Conservation (phyloP, 2,329 filamentous ascomycete genomes). For the Exophiala bonariae region DNA sequence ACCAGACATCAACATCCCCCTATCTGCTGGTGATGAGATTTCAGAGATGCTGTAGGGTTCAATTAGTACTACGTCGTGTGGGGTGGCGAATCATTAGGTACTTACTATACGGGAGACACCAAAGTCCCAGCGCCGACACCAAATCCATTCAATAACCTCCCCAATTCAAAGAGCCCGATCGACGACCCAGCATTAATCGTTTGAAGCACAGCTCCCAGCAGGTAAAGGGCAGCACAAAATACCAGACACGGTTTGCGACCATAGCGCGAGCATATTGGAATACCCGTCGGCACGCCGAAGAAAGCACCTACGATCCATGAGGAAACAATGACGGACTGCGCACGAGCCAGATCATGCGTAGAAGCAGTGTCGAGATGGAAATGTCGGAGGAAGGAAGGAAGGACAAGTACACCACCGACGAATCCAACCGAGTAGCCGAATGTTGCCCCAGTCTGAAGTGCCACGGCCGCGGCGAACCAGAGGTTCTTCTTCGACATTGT, state of each 20-base stretch:
- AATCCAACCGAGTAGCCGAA: slow-evolving; percentile 31
- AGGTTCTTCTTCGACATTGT: slow-evolving; percentile 17
- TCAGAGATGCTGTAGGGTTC: slow-evolving; percentile 11
- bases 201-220: slow-evolving; percentile 13
- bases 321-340: slow-evolving; percentile 16
- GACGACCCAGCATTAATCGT: slow-evolving; percentile 4
- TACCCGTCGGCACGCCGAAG: slow-evolving; percentile 13
- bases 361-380: slow-evolving; percentile 25
- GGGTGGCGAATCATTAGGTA: neutral
- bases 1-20: slow-evolving; percentile 16
- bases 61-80: neutral
- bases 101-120: slow-evolving; percentile 18
- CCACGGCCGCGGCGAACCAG: slow-evolving; percentile 25
- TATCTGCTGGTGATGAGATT: slow-evolving; percentile 9
- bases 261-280: slow-evolving; percentile 13
- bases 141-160: slow-evolving; percentile 17
- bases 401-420: slow-evolving; percentile 28
- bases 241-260: slow-evolving; percentile 13
- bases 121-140: slow-evolving; percentile 20
- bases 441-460: slow-evolving; percentile 23
- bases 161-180: slow-evolving; percentile 13
- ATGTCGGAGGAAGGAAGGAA: slow-evolving; percentile 28
- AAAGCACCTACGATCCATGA: slow-evolving; percentile 18
- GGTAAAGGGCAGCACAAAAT: slow-evolving; percentile 19
- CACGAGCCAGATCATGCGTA: slow-evolving; percentile 8